These are phyloP conservation scores for Tuber microsphaerosporum DNA, from an alignment of 495 filamentous ascomycete genomes.

Conservation along the genomic window DNA sequence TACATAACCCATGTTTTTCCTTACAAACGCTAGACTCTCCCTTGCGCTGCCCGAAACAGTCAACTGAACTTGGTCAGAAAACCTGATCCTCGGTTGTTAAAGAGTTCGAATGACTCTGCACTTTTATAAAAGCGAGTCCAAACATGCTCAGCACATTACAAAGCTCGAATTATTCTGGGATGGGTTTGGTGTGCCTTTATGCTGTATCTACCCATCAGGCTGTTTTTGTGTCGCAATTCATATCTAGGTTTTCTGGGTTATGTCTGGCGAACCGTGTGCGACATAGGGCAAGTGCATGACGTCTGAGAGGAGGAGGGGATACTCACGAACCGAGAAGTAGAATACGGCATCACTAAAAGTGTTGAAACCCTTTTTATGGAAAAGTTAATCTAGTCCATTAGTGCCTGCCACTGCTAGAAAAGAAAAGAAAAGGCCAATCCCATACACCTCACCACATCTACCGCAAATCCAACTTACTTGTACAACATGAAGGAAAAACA, in stretches of 20 bases:
- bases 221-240: background rate
- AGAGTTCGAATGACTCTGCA: too few relatives aligned
- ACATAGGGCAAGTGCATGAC: background rate
- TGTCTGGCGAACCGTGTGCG: background rate
- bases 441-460: background rate
- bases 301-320: background rate
- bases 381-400: background rate
- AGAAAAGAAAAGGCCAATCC: background rate
- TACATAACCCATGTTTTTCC: too few relatives aligned
- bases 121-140: too few relatives aligned
- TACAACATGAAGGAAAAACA: background rate
- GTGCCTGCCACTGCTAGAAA: background rate
- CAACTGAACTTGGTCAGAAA: too few relatives aligned
- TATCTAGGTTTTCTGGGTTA: background rate
- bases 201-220: too few relatives aligned
- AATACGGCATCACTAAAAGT: background rate
- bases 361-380: background rate
- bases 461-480: background rate
- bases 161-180: too few relatives aligned
- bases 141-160: too few relatives aligned
- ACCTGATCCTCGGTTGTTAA: too few relatives aligned
- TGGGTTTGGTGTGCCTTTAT: too few relatives aligned
- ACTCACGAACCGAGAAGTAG: background rate
- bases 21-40: too few relatives aligned
- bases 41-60: too few relatives aligned